A percentile compares a stretch with the other conserved stretches of the same genome.
phyloP scores from a whole-genome alignment of 2,329 filamentous ascomycete genomes.

The Diplocarpon mali region DNA sequence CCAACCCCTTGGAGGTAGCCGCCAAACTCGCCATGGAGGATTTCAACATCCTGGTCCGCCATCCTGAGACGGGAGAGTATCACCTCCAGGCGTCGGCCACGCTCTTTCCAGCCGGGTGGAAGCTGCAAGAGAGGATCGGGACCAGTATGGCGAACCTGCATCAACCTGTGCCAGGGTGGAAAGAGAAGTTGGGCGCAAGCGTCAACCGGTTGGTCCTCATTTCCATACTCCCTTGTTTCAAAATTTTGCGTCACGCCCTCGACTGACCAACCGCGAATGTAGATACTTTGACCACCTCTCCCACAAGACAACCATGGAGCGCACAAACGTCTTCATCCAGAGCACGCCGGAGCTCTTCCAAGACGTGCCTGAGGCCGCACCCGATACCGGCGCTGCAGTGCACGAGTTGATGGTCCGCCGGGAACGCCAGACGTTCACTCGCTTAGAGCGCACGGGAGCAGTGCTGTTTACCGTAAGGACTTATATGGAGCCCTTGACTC shows the following conservation, averaged over 20 bases:
- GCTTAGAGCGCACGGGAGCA: conserved; percentile 32
- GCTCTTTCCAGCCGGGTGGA: conserved; percentile 42
- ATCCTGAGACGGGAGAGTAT: conserved; percentile 34
- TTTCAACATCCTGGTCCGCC: conserved; percentile 36
- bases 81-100: conserved; percentile 39
- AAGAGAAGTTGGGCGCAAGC: conserved; percentile 33
- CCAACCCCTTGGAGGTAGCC: conserved; percentile 37
- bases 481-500: conserved; percentile 31
- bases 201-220: conserved; percentile 31
- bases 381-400: conserved; percentile 23
- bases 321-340: conserved; percentile 39
- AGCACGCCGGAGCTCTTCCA: conserved; percentile 35
- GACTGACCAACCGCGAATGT: neutral
- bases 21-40: conserved; percentile 41
- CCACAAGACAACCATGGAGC: conserved; percentile 34
- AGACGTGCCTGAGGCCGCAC: conserved; percentile 31
- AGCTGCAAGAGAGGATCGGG: conserved; percentile 36
- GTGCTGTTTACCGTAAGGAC: conserved; percentile 41
- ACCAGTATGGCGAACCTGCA: conserved; percentile 37
- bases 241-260: neutral
- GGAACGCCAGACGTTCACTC: conserved; percentile 39
- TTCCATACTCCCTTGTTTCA: neutral
- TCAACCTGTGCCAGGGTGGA: conserved; percentile 37
- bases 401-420: conserved; percentile 35
- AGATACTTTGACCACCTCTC: conserved; percentile 36